Base-by-base conservation (phyloP, 345 rosid species). In the Syzygium grande region DNA sequence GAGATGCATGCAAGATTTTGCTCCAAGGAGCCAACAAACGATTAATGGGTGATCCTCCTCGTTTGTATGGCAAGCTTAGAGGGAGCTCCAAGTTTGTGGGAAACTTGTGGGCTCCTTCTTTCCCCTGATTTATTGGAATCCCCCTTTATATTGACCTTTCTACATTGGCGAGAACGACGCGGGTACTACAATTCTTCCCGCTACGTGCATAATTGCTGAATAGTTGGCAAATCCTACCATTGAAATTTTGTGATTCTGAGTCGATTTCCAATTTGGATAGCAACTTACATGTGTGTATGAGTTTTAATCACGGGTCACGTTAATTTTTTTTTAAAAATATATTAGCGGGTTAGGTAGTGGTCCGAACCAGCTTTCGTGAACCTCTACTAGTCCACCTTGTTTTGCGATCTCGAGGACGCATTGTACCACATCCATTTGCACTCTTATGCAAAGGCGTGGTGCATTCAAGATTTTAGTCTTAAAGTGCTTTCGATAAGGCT, bases 351-450 rank as follows among this genome's bases (percentile, higher is more conserved):
- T 55, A 21, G 59, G 22, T 7, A 55, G 59, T 38, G 5, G 59
- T 21, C 5, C 22, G 4, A 23, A 55, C 2, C 2, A 6, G 9
- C 11, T 55, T 38, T 73, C 22, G 7, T 34, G 80, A 5, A 34
- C 21, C 49, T 34, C 80, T 38, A 73, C 14, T 34, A 0, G 49
- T 34, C 19, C 22, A 19, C 38, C 27, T 2, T 34, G 34, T 11
- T 25, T 59, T 25, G 30, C 12, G 0, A n/a, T 59, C 65, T 0
- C 11, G 7, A 59, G 65, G 7, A n/a, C 0, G 0, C 65, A 59
- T 11, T 27, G 13, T 59, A 15, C 65, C 7, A 59, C 27, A 59
- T 59, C 2, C 7, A 0, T 27, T 0, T 5, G 0, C 0, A 25
- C 65, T 59, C 30, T 59, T 59, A 1, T 25, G 0, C 16, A 59